Base-by-base conservation (phyloP, 1,284 basidiomycete genomes). In the Moniliella sp. region DNA sequence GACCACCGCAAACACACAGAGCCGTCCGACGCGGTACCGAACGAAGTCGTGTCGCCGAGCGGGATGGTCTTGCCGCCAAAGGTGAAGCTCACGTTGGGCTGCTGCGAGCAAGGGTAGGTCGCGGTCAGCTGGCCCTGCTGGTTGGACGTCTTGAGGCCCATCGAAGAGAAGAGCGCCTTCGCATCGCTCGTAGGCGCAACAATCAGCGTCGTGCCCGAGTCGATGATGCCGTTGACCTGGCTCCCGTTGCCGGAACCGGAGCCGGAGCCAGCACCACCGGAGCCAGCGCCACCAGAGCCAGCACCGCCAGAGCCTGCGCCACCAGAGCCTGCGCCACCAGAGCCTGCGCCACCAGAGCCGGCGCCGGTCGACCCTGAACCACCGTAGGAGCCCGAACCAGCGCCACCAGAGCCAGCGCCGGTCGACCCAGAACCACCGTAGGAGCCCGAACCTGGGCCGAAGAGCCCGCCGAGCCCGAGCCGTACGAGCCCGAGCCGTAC, bases 131-230 rank as follows among this genome's bases (percentile, higher is more conserved):
- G 38, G 5, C 21, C 21, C 8, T 7, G n/a, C 8, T n/a, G 7
- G 21, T 36, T 43, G 38, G 56, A 56, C 10, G 46, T 40, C 1
- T 61, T 62, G 31, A 68, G 60, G 34, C 67, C 68, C 8, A 27
- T 8, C 7, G 5, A 8, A 5, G 7, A 18, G 18, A 32, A 32
- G 31, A 32, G 15, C 11, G 8, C 25, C 23, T 32, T 12, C 23
- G 18, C 31, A 10, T 23, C 15, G 12, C 25, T 17, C n/a, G 31
- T 32, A 15, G 31, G 31, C 13, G 17, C 31, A 5, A 32, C 18
- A n/a, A 32, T 21, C 5, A 32, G 23, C 9, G 31, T 23, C 15
- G 31, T 23, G 17, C 31, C 26, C 7, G 26, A 27, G 26, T 27
- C 26, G 26, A 27, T 27, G 26, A 27, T 27, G 13, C 12, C 5